These are phyloP conservation scores for Colletotrichum sp. DNA, from an alignment of 2,329 filamentous ascomycete genomes.

Conservation along the genomic window DNA sequence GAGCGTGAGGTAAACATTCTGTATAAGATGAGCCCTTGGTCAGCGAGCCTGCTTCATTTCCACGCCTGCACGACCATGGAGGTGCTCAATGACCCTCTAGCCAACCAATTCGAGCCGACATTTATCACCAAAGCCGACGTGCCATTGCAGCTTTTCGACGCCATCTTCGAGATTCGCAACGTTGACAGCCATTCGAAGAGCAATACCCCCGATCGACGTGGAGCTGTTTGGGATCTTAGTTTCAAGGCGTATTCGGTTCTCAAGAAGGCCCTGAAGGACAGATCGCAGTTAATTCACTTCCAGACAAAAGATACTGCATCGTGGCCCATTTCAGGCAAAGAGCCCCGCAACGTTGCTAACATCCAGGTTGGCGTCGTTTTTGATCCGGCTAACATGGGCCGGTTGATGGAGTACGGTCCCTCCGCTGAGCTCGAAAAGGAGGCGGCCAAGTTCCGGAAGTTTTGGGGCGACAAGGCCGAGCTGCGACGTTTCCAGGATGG, in stretches of 20 bases:
- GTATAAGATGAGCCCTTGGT: conserved; percentile 91
- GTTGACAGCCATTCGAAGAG: conserved; percentile 30
- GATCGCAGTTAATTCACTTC: conserved; percentile 72
- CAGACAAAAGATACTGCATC: conserved; percentile 39
- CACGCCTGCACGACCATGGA: conserved; percentile 78
- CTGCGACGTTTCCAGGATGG: conserved; percentile 94
- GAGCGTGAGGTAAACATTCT: conserved; percentile 78
- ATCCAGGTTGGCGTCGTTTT: conserved; percentile 74
- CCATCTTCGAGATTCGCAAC: conserved; percentile 42
- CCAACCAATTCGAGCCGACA: conserved; percentile 82
- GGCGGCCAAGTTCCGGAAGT: conserved; percentile 80
- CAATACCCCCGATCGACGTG: conserved; percentile 43
- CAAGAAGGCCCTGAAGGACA: conserved; percentile 74
- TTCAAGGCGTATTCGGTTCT: conserved; percentile 69
- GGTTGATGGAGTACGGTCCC: conserved; percentile 87
- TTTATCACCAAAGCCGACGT: conserved; percentile 74
- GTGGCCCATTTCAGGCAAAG: conserved; percentile 49
- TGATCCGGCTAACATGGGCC: conserved; percentile 73
- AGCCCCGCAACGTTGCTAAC: conserved; percentile 25
- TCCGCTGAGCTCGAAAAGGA: conserved; percentile 84
- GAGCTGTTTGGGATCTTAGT: conserved; percentile 50
- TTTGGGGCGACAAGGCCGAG: conserved; percentile 95
- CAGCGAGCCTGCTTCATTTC: conserved; percentile 73
- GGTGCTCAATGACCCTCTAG: conserved; percentile 74
- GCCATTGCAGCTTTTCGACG: conserved; percentile 61